phyloP scores from a whole-genome alignment of 371 early-diverging fungal species.

The Apophysomyces elegans region DNA sequence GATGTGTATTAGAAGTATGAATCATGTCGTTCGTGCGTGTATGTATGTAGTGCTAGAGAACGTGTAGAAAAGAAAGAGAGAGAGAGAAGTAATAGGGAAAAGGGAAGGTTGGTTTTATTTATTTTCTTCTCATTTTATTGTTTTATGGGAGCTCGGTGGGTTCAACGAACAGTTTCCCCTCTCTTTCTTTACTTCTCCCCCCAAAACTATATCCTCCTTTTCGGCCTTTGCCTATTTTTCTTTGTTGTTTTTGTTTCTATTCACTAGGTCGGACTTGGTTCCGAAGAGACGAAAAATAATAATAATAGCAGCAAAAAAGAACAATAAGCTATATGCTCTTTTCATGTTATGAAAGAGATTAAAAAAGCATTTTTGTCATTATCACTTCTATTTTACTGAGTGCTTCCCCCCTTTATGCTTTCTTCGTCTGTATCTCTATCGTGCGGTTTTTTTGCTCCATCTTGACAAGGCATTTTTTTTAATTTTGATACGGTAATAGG shows the following conservation, averaged over 20 bases:
- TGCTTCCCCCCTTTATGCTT: neutral
- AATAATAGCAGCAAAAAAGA: too few species aligned
- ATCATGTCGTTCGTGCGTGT: conserved; percentile 12
- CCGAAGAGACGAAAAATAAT: neutral
- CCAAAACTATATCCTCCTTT: too few species aligned
- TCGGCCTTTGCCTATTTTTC: neutral
- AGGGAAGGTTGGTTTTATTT: conserved; percentile 4
- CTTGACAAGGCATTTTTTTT: neutral
- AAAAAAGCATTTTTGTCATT: too few species aligned
- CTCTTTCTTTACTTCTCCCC: too few species aligned
- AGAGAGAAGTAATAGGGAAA: conserved; percentile 17
- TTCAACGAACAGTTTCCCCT: too few species aligned
- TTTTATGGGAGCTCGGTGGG: neutral
- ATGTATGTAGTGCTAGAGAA: conserved; percentile 5
- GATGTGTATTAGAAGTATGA: conserved; percentile 9
- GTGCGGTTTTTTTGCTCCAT: neutral
- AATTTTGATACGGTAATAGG: too few species aligned
- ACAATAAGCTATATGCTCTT: too few species aligned
- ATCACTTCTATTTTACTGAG: neutral
- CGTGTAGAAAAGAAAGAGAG: neutral
- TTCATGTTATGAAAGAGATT: too few species aligned
- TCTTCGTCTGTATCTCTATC: neutral
- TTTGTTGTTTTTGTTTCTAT: neutral
- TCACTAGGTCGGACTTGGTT: neutral
- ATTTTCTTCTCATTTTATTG: conserved; percentile 9